These are phyloP conservation scores for Vigna reflexopilosa DNA, from an alignment of 306 rosid genomes.

Conservation along the genomic window DNA sequence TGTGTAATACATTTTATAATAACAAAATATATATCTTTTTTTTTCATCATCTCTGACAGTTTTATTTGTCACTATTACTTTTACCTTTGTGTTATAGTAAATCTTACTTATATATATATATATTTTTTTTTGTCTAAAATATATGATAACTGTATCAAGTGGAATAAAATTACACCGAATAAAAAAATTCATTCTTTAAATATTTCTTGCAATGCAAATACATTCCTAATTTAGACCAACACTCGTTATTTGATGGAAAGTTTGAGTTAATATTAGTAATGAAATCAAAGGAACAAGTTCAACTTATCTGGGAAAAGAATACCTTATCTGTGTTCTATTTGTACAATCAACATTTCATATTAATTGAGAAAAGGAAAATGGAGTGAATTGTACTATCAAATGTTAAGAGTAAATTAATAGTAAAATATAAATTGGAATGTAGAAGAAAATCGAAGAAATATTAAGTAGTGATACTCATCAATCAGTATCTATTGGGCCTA, in stretches of 20 bases:
- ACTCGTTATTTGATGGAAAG: not conserved
- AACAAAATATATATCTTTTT: not conserved
- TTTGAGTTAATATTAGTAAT: not conserved
- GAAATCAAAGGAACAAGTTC: not conserved
- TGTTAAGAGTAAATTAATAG: not conserved
- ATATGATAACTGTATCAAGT: not conserved
- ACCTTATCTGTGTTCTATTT: not conserved
- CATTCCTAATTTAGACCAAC: not conserved
- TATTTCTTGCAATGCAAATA: not conserved
- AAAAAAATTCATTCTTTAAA: not conserved
- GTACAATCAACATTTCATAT: not conserved
- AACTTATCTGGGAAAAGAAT: too few species aligned
- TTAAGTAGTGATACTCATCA: not conserved
- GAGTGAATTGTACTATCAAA: not conserved
- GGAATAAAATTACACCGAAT: not conserved
- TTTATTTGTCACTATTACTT: not conserved
- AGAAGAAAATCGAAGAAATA: not conserved
- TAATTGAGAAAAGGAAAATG: not conserved
- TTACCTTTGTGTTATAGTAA: not conserved
- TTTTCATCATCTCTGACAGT: not conserved
- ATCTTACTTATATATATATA: not conserved
- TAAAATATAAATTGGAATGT: too few species aligned
- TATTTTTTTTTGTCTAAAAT: not conserved
- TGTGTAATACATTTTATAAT: not conserved
- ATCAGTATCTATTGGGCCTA: constrained; percentile 6